Base-by-base conservation (phyloP, 176 grass and related monocot species). In the Poa pratensis region DNA sequence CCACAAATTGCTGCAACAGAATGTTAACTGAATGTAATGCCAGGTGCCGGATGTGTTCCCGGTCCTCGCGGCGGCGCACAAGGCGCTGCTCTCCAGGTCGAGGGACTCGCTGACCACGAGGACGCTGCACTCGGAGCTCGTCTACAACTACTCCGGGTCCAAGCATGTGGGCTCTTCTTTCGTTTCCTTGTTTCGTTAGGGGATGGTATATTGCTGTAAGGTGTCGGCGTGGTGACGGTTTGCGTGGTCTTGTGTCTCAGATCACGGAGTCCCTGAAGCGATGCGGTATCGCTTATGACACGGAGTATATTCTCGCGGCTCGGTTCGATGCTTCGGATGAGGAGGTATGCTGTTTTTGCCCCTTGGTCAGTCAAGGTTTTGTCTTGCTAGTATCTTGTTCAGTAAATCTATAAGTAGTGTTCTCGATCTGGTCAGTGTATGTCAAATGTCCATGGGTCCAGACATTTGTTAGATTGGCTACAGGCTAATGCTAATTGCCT, bases 31-130 rank as follows among this genome's bases (percentile, higher is more conserved):
- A 3, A 13, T 48, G 45, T 14, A 0, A 8, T 58, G 26, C 26
- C 88, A 99, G 96, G 88, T 99, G 84, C 91, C 86, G 16, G 96
- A 94, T 63, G 87, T 96, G 82, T 99, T 96, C 82, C 96, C 91
- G 70, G 83, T 98, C 53, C 85, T 96, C 6, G 90, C 83, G 1
- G 96, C 96, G 42, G 93, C 93, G 11, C 91, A 94, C 53, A 96
- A 96, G 83, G 93, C 90, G 20, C 78, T 95, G 26, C 37, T 98
- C 55, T 86, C 90, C 13, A 92, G 86, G 82, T 80, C 88, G 40
- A 98, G 96, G 84, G 96, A 91, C 60, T 84, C 93, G 7, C 84
- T 98, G 28, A 95, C 84, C 48, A 95, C 96, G 30, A 87, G 89
- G 19, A 98, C 91, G 74, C 83, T 95, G 80, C 96, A 99, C 85